A percentile compares a stretch with the other conserved stretches of the same genome.
Conservation (phyloP, 139 green algal genomes). For the Yamagishiella unicocca region DNA sequence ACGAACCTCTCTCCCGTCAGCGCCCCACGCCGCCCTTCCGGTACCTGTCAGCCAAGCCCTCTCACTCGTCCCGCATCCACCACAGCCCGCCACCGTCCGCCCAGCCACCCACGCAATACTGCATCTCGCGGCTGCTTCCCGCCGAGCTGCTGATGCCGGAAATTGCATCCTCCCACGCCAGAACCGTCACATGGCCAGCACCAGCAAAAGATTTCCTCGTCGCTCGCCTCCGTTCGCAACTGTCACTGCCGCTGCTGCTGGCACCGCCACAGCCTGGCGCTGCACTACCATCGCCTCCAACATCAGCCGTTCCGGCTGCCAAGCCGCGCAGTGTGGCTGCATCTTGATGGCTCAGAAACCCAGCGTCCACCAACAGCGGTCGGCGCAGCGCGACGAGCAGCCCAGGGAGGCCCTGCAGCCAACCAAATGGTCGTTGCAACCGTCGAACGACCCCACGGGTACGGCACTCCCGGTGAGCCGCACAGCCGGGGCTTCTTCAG, state of each 20-base stretch:
- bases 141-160: not conserved
- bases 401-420: conserved; percentile 1
- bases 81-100: not conserved
- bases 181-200: not conserved
- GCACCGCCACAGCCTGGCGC: not conserved
- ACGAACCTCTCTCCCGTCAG: not conserved
- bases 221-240: not conserved
- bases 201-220: too few species aligned
- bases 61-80: not conserved
- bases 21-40: not conserved
- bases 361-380: not conserved
- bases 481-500: too few species aligned
- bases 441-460: too few species aligned
- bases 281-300: too few species aligned
- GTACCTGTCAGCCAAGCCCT: not conserved
- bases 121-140: not conserved
- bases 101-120: not conserved
- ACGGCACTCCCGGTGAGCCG: too few species aligned
- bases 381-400: conserved; percentile 27
- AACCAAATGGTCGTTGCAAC: not conserved
- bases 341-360: not conserved
- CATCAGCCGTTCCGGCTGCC: not conserved
- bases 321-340: not conserved
- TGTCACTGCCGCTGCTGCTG: not conserved
- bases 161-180: not conserved